phyloP scores from a whole-genome alignment of 345 rosid species.

The Salix purpurea region DNA sequence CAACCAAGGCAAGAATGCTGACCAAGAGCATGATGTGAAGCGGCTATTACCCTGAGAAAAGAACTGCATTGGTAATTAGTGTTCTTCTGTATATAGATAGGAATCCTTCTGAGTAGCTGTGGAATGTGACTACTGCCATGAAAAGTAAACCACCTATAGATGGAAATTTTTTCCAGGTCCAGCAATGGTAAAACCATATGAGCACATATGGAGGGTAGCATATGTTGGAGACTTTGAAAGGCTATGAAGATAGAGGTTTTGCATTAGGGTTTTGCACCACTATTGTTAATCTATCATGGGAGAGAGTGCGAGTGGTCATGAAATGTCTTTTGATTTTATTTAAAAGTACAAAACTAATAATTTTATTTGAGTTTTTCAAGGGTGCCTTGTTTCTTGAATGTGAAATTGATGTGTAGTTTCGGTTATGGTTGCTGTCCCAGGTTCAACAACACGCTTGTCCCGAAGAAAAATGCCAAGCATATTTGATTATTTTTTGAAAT shows the following conservation, averaged over 20 bases:
- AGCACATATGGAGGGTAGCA: background rate
- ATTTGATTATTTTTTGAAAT: too few relatives aligned
- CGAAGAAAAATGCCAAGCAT: background rate
- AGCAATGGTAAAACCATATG: background rate
- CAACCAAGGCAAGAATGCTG: conserved; percentile 54
- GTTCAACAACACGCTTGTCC: background rate
- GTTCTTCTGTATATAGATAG: conserved; percentile 17
- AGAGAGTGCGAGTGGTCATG: background rate
- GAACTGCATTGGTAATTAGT: background rate
- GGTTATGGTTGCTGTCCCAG: background rate
- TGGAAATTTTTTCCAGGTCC: background rate
- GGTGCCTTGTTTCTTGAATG: background rate
- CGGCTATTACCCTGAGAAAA: conserved; percentile 40
- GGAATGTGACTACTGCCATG: background rate
- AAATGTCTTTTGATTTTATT: background rate
- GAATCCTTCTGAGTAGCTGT: conserved; percentile 8
- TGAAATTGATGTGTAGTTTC: background rate
- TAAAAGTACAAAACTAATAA: background rate
- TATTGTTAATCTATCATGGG: background rate
- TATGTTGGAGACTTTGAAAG: background rate
- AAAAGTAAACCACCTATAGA: background rate
- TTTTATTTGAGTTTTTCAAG: background rate
- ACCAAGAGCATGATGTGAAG: conserved; percentile 49
- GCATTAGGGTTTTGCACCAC: background rate
- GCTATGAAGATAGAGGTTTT: conserved; percentile 12